Percentiles rank a stretch among this genome's conserved stretches.
Conservation (phyloP, 1,139 yeast genomes). For the Hansenula lynferdii region DNA sequence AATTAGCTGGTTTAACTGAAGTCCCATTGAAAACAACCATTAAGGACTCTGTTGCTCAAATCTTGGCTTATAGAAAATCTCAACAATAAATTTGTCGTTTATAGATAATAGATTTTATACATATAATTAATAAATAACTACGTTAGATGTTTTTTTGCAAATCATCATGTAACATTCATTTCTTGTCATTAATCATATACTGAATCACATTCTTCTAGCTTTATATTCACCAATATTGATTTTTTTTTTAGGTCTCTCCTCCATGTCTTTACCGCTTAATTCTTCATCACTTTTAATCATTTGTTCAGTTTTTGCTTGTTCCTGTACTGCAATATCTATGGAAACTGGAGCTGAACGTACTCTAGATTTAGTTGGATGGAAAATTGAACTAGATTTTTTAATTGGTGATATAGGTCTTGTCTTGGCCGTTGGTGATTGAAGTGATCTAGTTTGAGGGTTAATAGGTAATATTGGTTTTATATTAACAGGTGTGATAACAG, state of each 20-base stretch:
- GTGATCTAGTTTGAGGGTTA: too few species aligned
- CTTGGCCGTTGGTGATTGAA: too few species aligned
- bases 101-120: background rate
- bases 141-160: background rate
- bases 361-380: too few species aligned
- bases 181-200: background rate
- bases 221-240: slow-evolving; percentile 1
- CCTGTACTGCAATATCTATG: too few species aligned
- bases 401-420: background rate
- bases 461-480: too few species aligned
- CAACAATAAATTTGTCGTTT: background rate
- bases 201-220: background rate
- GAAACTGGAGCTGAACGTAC: too few species aligned
- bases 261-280: too few species aligned
- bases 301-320: too few species aligned
- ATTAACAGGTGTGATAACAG: too few species aligned
- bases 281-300: too few species aligned
- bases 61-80: background rate
- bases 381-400: background rate
- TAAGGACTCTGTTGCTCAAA: slow-evolving; percentile 2
- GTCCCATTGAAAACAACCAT: background rate
- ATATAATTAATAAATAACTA: background rate
- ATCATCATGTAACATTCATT: background rate
- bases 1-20: background rate
- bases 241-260: background rate